phyloP scores from a whole-genome alignment of 306 rosid species.

The Trichosanthes cucumerina region DNA sequence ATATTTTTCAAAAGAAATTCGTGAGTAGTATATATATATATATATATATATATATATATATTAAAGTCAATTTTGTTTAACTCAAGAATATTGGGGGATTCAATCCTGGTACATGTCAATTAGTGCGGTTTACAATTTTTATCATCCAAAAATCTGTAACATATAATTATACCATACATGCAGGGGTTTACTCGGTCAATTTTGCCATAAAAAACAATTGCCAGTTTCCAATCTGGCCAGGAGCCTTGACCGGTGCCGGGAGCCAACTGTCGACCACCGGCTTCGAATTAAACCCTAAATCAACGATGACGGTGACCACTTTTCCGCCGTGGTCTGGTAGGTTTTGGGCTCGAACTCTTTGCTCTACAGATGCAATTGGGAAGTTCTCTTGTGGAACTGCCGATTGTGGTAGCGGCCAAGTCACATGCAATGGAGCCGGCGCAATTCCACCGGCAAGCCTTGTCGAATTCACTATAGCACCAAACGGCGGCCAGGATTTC shows the following conservation, averaged over 20 bases:
- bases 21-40: too few relatives aligned
- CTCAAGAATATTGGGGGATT: too few relatives aligned
- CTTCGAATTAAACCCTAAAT: conserved; percentile 26
- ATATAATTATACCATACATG: neutral
- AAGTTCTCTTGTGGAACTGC: conserved; percentile 41
- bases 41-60: too few relatives aligned
- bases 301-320: conserved; percentile 7
- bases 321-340: conserved; percentile 52
- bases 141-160: too few relatives aligned
- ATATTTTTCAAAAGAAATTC: too few relatives aligned
- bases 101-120: too few relatives aligned
- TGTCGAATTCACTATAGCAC: conserved; percentile 25
- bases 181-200: conserved; percentile 31
- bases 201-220: conserved; percentile 40
- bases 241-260: conserved; percentile 31
- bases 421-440: conserved; percentile 47
- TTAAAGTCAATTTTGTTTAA: too few relatives aligned
- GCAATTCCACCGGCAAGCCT: conserved; percentile 40
- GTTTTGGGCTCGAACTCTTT: conserved; percentile 46
- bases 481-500: conserved; percentile 39
- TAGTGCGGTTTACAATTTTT: too few relatives aligned
- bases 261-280: conserved; percentile 34
- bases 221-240: conserved; percentile 47
- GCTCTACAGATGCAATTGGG: conserved; percentile 24
- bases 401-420: conserved; percentile 47